phyloP scores from a whole-genome alignment of 768 basidiomycete species.

The Suillus clintonianus region DNA sequence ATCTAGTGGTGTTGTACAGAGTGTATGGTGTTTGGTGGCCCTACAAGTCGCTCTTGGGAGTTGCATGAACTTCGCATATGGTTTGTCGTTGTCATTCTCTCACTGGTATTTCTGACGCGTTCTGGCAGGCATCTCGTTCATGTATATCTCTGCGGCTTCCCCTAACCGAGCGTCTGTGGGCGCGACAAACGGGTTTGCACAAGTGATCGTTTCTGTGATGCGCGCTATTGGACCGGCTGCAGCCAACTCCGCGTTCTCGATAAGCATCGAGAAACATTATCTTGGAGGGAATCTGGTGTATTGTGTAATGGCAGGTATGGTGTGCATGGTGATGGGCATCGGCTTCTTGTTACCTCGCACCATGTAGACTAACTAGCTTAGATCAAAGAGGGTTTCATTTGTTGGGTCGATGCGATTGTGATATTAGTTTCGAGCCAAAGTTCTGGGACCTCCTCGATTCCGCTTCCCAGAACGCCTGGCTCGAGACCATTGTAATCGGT shows the following conservation, averaged over 20 bases:
- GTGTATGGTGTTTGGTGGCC: constrained; percentile 52
- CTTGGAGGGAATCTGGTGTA: constrained; percentile 63
- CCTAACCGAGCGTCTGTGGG: constrained; percentile 72
- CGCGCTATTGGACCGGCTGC: constrained; percentile 29
- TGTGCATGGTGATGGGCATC: constrained; percentile 17
- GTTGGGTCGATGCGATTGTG: not conserved
- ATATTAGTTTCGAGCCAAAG: not conserved
- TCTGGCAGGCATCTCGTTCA: constrained; percentile 61
- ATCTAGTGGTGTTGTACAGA: not conserved
- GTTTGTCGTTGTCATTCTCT: not conserved
- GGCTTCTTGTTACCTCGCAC: not conserved
- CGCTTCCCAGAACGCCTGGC: not conserved
- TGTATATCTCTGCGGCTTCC: constrained; percentile 64
- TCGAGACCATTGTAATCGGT: not conserved
- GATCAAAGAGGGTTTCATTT: not conserved
- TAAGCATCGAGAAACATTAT: constrained; percentile 27
- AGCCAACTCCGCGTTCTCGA: constrained; percentile 29
- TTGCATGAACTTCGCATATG: constrained; percentile 33
- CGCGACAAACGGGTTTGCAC: constrained; percentile 63
- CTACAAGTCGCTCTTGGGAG: constrained; percentile 50
- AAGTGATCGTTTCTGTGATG: constrained; percentile 25
- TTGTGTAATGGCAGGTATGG: constrained; percentile 32
- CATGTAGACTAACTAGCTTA: not conserved
- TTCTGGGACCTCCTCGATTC: not conserved
- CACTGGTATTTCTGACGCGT: not conserved